A percentile compares a stretch with the other conserved stretches of the same genome.
Evolutionary conservation across 306 rosid species (phyloP).

Genomic region (Trifolium fragiferum): DNA sequence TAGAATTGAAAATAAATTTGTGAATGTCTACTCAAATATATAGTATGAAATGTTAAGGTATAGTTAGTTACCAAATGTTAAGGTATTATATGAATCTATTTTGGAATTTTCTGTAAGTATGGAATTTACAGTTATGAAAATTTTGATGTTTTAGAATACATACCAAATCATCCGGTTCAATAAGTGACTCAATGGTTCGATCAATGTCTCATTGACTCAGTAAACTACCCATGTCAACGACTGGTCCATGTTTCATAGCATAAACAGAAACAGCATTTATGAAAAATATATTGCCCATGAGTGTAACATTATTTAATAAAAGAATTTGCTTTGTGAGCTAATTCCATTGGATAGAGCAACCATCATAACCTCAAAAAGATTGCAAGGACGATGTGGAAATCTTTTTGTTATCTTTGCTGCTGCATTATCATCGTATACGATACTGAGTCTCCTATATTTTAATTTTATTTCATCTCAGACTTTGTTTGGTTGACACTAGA

Average conservation of each 20-base stretch:
- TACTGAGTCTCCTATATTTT: background rate
- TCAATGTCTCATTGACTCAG: background rate
- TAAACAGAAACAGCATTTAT: background rate
- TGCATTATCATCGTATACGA: background rate
- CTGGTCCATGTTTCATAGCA: background rate
- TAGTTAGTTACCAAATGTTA: background rate
- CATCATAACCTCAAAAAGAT: slow-evolving; percentile 31
- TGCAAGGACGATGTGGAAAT: background rate
- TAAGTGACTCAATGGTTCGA: background rate
- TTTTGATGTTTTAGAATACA: background rate
- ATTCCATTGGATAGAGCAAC: slow-evolving; percentile 22
- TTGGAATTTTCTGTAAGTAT: background rate
- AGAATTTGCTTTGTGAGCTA: background rate
- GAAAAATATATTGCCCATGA: background rate
- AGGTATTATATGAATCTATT: background rate
- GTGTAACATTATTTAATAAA: background rate
- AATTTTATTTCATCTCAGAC: background rate
- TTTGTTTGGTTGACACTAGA: background rate
- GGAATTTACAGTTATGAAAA: background rate
- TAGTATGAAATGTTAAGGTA: background rate
- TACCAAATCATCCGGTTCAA: background rate
- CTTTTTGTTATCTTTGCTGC: background rate
- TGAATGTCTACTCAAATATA: background rate
- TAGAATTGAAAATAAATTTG: background rate
- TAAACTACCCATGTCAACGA: background rate